A percentile compares a stretch with the other conserved stretches of the same genome.
phyloP scores from a whole-genome alignment of 345 rosid species.

The Lumnitzera littorea region DNA sequence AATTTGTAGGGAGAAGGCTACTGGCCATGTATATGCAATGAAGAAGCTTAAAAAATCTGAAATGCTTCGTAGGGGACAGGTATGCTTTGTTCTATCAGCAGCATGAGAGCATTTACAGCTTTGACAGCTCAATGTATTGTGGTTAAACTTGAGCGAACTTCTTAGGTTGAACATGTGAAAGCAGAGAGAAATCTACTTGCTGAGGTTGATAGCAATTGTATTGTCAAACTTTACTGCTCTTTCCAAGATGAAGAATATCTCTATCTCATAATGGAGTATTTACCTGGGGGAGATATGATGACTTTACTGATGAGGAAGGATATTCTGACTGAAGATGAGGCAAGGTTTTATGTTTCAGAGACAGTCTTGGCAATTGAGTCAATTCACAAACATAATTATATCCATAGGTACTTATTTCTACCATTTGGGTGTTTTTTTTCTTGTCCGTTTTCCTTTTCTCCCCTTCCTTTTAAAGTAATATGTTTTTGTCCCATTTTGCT shows the following conservation, averaged over 20 bases:
- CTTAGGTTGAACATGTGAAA: constrained; percentile 97
- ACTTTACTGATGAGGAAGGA: constrained; percentile 97
- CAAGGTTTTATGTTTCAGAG: constrained; percentile 93
- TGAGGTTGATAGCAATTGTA: constrained; percentile 96
- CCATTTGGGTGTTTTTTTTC: not conserved
- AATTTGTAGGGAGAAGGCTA: constrained; percentile 77
- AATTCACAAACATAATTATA: constrained; percentile 93
- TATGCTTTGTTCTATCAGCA: constrained; percentile 13
- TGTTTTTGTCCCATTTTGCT: not conserved
- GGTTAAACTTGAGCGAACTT: constrained; percentile 10
- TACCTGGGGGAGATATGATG: constrained; percentile 99
- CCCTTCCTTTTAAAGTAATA: not conserved
- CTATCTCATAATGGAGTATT: constrained; percentile 94
- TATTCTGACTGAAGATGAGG: constrained; percentile 90
- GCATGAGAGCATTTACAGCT: no score
- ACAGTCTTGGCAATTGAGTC: constrained; percentile 95
- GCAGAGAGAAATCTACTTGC: constrained; percentile 98
- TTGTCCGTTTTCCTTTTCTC: not conserved
- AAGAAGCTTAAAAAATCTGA: constrained; percentile 94
- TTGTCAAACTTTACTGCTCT: constrained; percentile 90
- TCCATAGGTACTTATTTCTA: constrained; percentile 64
- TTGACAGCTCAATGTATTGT: no score
- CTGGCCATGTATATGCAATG: constrained; percentile 90
- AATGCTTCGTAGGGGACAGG: constrained; percentile 99
- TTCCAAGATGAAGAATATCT: constrained; percentile 93